Evolutionary conservation across 2,329 filamentous ascomycete genomes (phyloP).

Genomic region (Colletotrichum sp.): DNA sequence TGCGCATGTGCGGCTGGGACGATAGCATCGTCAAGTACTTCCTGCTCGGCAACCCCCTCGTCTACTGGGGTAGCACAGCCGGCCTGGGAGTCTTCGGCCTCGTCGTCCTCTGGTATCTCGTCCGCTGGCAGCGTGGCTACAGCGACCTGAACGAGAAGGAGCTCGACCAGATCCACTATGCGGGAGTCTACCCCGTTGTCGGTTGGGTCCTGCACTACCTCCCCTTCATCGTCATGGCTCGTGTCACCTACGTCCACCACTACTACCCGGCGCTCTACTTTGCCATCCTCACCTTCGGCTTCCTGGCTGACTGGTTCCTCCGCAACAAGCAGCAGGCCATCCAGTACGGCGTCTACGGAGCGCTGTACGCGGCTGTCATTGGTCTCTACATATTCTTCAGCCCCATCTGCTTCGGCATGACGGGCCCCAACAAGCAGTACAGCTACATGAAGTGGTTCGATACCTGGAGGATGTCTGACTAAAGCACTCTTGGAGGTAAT

Average conservation of each 20-base stretch:
- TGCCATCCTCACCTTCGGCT: conserved; percentile 87
- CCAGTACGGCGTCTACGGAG: conserved; percentile 72
- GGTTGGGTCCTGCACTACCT: conserved; percentile 98
- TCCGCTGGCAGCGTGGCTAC: conserved; percentile 97
- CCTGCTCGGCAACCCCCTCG: conserved; percentile 92
- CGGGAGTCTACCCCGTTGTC: conserved; percentile 86
- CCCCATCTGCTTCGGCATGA: conserved; percentile 96
- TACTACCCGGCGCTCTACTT: conserved; percentile 99
- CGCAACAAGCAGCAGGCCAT: conserved; percentile 67
- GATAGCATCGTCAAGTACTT: conserved; percentile 97
- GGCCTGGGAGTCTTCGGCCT: conserved; percentile 76
- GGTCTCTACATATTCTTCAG: conserved; percentile 90
- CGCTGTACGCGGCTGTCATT: conserved; percentile 76
- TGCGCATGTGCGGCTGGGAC: conserved; percentile 99
- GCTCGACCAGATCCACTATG: conserved; percentile 93
- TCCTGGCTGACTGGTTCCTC: conserved; percentile 85
- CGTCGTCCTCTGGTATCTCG: conserved; percentile 80
- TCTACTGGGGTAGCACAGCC: conserved; percentile 93
- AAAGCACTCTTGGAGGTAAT: neutral
- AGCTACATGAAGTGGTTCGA: conserved; percentile 93
- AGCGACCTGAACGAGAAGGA: conserved; percentile 79
- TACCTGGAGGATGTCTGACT: conserved; percentile 81
- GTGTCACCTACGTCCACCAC: conserved; percentile 98
- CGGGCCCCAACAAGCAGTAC: conserved; percentile 83
- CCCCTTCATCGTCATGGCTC: conserved; percentile 95